Conservation (phyloP, 2,329 filamentous ascomycete species). For the Cyphellophora europaea region DNA sequence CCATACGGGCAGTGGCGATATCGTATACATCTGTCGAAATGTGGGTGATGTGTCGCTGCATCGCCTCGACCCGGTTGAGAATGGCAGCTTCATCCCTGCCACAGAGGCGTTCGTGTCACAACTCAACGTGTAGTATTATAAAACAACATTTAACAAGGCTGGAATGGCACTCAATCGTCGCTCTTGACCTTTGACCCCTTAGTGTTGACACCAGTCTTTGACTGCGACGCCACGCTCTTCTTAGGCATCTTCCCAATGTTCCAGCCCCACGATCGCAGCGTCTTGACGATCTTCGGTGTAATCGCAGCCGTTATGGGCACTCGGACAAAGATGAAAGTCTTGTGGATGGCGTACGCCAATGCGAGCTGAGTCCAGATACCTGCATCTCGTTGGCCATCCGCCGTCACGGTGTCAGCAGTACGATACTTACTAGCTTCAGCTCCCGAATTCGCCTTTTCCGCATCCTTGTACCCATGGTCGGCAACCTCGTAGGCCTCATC, state of each 20-base stretch:
- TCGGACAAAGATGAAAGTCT: slow-evolving; percentile 93
- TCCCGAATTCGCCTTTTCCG: slow-evolving; percentile 49
- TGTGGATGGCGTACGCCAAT: slow-evolving; percentile 93
- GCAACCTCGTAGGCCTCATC: slow-evolving; percentile 21
- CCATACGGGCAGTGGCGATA: too few relatives aligned
- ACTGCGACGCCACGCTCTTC: slow-evolving; percentile 3
- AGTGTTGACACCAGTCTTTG: slow-evolving; percentile 14
- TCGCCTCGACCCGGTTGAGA: too few relatives aligned
- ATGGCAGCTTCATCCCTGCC: too few relatives aligned
- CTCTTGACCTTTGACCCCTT: slow-evolving; percentile 19
- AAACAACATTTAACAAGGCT: too few relatives aligned
- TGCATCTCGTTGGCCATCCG: too few relatives aligned
- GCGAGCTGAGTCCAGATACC: slow-evolving; percentile 77
- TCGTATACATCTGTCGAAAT: too few relatives aligned
- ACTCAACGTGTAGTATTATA: too few relatives aligned
- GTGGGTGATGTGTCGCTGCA: too few relatives aligned
- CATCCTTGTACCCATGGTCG: slow-evolving; percentile 49
- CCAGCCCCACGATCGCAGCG: slow-evolving; percentile 81
- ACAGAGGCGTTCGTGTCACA: too few relatives aligned
- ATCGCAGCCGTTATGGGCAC: slow-evolving; percentile 85
- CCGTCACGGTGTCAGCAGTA: too few relatives aligned
- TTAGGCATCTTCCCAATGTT: slow-evolving; percentile 68
- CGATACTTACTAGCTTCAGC: slow-evolving; percentile 64
- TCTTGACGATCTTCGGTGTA: slow-evolving; percentile 88
- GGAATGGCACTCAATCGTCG: too few relatives aligned